Evolutionary conservation across 805 yeast species (phyloP).

Genomic region (Nakazawaea molendinolei): DNA sequence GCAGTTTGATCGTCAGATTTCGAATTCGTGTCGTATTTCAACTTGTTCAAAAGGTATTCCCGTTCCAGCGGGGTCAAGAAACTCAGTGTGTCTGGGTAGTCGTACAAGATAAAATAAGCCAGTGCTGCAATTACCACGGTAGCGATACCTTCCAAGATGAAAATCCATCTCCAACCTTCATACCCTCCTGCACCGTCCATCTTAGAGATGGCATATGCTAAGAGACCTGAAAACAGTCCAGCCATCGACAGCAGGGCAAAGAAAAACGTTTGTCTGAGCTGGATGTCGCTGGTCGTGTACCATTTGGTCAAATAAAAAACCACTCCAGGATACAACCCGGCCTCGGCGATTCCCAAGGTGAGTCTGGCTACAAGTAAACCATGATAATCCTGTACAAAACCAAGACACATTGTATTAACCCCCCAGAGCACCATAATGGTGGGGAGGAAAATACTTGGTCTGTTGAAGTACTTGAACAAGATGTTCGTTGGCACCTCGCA

Average conservation of each 20-base stretch:
- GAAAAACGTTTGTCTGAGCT: conserved; percentile 39
- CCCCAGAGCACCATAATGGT: conserved; percentile 30
- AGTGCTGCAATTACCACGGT: conserved; percentile 32
- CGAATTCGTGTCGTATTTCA: conserved; percentile 8
- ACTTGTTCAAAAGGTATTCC: conserved; percentile 20
- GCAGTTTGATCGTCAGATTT: not conserved
- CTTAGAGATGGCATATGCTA: conserved; percentile 36
- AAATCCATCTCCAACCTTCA: conserved; percentile 39
- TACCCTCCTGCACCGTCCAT: conserved; percentile 17
- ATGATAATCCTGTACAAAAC: conserved; percentile 34
- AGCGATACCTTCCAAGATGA: conserved; percentile 41
- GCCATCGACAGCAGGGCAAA: conserved; percentile 48
- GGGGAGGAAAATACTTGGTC: conserved; percentile 20
- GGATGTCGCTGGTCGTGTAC: conserved; percentile 42
- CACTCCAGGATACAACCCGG: conserved; percentile 44
- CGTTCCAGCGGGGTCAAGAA: conserved; percentile 32
- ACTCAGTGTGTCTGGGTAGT: conserved; percentile 31
- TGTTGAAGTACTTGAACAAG: conserved; percentile 30
- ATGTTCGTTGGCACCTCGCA: conserved; percentile 31
- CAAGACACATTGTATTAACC: conserved; percentile 33
- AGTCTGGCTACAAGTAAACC: conserved; percentile 40
- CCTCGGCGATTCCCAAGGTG: conserved; percentile 46
- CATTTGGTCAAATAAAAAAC: conserved; percentile 39
- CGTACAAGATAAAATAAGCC: conserved; percentile 30
- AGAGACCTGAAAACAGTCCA: conserved; percentile 52